Conservation (phyloP, 352 stramenopile genomes). For the Phytophthora multivora region DNA sequence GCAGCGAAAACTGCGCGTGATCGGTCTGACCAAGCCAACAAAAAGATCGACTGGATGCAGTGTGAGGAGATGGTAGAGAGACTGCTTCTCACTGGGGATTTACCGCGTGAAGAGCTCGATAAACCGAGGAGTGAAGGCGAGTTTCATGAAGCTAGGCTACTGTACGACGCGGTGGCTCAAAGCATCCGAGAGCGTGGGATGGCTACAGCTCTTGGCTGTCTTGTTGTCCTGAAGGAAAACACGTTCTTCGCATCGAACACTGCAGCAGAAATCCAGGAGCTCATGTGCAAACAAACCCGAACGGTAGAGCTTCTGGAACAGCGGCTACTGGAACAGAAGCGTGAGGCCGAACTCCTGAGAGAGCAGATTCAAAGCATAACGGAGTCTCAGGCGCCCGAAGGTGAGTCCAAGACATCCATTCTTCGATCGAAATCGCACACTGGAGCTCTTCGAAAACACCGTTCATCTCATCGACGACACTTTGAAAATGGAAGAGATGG, state of each 20-base stretch:
- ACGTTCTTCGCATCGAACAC: slow-evolving; percentile 70
- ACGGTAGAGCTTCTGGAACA: slow-evolving; percentile 62
- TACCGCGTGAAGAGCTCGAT: slow-evolving; percentile 44
- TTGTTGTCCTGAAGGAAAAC: slow-evolving; percentile 70
- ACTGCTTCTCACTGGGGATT: slow-evolving; percentile 49
- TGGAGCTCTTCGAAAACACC: slow-evolving; percentile 14
- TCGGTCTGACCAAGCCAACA: slow-evolving; percentile 10
- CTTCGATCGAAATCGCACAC: slow-evolving; percentile 40
- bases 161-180: slow-evolving; percentile 43
- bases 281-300: slow-evolving; percentile 54
- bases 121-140: slow-evolving; percentile 22
- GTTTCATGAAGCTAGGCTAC: slow-evolving; percentile 30
- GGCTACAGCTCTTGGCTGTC: slow-evolving; percentile 54
- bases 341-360: slow-evolving; percentile 57
- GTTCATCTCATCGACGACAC: slow-evolving; percentile 4
- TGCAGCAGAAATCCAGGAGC: slow-evolving; percentile 61
- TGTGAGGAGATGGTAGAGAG: slow-evolving; percentile 68
- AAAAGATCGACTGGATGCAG: slow-evolving; percentile 51
- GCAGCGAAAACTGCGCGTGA: slow-evolving; percentile 24
- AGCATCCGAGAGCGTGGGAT: slow-evolving; percentile 53
- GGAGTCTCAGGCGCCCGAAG: slow-evolving; percentile 2
- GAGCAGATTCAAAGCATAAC: slow-evolving; percentile 40
- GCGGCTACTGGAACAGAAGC: slow-evolving; percentile 62
- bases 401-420: slow-evolving; percentile 17
- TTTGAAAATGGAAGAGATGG: slow-evolving; percentile 12